Evolutionary conservation across 148 eudicot genomes (phyloP), one percentile per base, ranked within the genome.

Genomic region (Camellia sinensis): DNA sequence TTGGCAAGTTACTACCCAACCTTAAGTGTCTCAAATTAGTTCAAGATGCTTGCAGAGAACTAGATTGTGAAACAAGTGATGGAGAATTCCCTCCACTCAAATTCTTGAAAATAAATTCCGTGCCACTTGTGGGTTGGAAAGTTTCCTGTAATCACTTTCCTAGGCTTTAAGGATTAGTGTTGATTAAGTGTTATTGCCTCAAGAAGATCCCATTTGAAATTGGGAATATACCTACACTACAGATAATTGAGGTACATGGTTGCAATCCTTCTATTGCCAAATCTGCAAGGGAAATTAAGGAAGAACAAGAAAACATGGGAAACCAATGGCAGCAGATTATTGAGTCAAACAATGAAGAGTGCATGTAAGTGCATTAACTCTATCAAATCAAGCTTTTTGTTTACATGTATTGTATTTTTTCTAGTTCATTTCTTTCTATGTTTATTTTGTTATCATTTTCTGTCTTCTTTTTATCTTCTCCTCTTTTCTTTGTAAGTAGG

Each of bases 1-100:
- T 84, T 29, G 84, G 75, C 14, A 52, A 41, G 41, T 22, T 21
- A 64, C 48, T 84, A 19, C 81, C 70, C 56, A 46, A 70, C 12
- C 56, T 70, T 13, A n/a, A 70, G 56, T 54, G 43, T 70, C 74
- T 45, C 56, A 70, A 70, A 70, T 7, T 70, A 14, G 7, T 41
- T 13, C 2, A 14, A 2, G 14, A 10, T 44, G 48, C 71, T 2
- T 67, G 50, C 6, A 46, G 50, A n/a, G n/a, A n/a, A n/a, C n/a
- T n/a, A n/a, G n/a, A n/a, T n/a, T n/a, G n/a, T 46, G 50, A 46
- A 2, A 6, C 3, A 46, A 46, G 50, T 37, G 15, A 10, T 0
- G 48, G 3, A 41, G 18, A 2, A 6, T 67, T 67, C 48, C 71
- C 48, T 67, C 14, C 11, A 67, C 71, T 67, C 71, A 67, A 41